Conservation (phyloP, 2,329 filamentous ascomycete species). For the Penicillium digitatum region DNA sequence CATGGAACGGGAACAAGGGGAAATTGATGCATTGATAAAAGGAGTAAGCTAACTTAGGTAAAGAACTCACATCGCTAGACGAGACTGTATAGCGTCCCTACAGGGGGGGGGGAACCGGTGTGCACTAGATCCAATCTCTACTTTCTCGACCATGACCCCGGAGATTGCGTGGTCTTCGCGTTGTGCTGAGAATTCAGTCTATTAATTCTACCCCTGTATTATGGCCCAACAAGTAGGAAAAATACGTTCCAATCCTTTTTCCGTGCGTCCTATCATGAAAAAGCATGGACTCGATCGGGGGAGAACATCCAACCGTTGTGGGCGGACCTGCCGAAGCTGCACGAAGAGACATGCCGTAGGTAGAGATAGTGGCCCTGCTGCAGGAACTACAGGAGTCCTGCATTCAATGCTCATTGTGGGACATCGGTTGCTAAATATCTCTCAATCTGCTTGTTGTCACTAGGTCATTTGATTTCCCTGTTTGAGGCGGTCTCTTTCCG, state of each 20-base stretch:
- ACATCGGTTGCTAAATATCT: background rate
- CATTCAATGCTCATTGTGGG: background rate
- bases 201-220: background rate
- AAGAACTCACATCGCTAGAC: background rate
- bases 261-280: background rate
- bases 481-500: background rate
- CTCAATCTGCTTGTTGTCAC: background rate
- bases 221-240: background rate
- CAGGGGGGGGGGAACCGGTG: background rate
- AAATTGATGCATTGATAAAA: background rate
- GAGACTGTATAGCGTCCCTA: background rate
- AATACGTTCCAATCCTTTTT: background rate
- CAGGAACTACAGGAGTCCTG: background rate
- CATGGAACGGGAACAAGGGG: background rate
- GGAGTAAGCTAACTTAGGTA: background rate
- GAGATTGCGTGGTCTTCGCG: constrained; percentile 14
- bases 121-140: constrained; percentile 8
- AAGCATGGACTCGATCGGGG: constrained; percentile 5
- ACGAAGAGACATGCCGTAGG: background rate
- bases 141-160: constrained; percentile 2
- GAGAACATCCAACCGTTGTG: background rate
- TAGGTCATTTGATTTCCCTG: background rate
- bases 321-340: background rate
- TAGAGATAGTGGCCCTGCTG: background rate
- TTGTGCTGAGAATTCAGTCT: background rate